A percentile compares a stretch with the other conserved stretches of the same genome.
phyloP scores from a whole-genome alignment of 495 filamentous ascomycete species.

The Penicillium canariense region DNA sequence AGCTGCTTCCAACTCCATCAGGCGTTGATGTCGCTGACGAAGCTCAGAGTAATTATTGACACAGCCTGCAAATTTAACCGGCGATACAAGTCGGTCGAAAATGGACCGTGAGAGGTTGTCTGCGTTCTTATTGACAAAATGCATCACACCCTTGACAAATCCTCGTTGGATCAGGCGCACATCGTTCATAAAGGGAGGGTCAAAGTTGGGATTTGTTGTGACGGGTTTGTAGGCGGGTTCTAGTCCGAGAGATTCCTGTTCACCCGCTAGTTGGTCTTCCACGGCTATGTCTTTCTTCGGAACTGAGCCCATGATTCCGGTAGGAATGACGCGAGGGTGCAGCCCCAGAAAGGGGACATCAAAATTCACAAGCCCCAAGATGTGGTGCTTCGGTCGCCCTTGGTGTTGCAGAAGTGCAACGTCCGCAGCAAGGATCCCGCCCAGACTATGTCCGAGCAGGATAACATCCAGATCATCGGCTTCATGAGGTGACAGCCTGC shows the following conservation, averaged over 20 bases:
- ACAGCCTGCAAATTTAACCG: constrained; percentile 77
- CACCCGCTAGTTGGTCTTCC: constrained; percentile 29
- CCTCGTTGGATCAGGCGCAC: constrained; percentile 59
- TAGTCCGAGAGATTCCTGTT: constrained; percentile 24
- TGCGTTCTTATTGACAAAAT: constrained; percentile 80
- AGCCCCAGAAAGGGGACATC: constrained; percentile 87
- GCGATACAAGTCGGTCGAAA: constrained; percentile 69
- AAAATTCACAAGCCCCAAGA: constrained; percentile 79
- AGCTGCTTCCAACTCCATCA: constrained; percentile 66
- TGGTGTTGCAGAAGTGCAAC: constrained; percentile 58
- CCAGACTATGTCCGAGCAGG: constrained; percentile 87
- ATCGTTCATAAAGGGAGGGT: constrained; percentile 74
- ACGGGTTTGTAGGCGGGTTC: constrained; percentile 15
- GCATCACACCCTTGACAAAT: constrained; percentile 62
- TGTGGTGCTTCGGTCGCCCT: constrained; percentile 55
- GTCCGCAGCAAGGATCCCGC: constrained; percentile 80
- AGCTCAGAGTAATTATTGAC: constrained; percentile 74
- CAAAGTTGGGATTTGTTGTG: constrained; percentile 51
- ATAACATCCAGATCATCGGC: constrained; percentile 72
- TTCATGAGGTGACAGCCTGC: constrained; percentile 74
- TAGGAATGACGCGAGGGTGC: constrained; percentile 80
- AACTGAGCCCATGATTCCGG: constrained; percentile 77
- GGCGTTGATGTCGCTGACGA: constrained; percentile 61
- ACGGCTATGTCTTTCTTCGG: constrained; percentile 42
- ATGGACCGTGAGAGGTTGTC: constrained; percentile 67